Evolutionary conservation across 1,284 basidiomycete genomes (phyloP), one percentile per base, ranked within the genome.

Genomic region (Apiotrichum mycotoxinovorans): DNA sequence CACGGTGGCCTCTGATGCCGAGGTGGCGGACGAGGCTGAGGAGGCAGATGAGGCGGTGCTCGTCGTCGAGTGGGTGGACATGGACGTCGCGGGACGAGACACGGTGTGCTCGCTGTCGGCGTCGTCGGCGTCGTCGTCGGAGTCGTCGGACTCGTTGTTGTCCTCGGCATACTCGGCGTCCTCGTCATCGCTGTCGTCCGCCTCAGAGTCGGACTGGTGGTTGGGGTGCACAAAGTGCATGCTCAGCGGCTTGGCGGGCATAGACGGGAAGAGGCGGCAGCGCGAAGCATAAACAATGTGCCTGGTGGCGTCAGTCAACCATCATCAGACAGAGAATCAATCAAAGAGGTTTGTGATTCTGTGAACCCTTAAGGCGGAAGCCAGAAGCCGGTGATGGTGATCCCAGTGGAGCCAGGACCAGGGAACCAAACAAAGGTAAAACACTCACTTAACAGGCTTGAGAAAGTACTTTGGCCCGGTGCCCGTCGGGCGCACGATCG

Each of bases 21-120:
- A n/a, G n/a, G 55, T 73, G 51, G 54, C 58, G 47, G 65, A 68
- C 26, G 60, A 60, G 18, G 63, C 66, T 54, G 65, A 66, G 65
- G 70, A 35, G 46, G 2, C 43, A 17, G 11, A 12, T 5, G 27
- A 22, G 30, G 5, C 17, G 45, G n/a, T 37, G n/a, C 30, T 23
- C 35, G 27, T 37, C 30, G 14, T 34, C 26, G 11, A 18, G 41
- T 22, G 50, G 26, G 27, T 5, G 14, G n/a, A 11, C 26, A 17
- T 37, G 27, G 50, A 18, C 40, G 51, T 33, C 20, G 42, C 14
- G 30, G 20, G 52, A 46, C 7, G 43, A 5, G 50, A 3, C 12
- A 25, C 22, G 12, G n/a, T 23, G 22, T 14, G 10, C 10, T n/a
- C 20, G 18, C 46, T 7, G 37, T 42, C 27, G 43, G 46, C 20